Percentiles rank a stretch among this genome's conserved stretches.
Evolutionary conservation across 306 rosid genomes (phyloP).

Genomic region (Rosa persica): DNA sequence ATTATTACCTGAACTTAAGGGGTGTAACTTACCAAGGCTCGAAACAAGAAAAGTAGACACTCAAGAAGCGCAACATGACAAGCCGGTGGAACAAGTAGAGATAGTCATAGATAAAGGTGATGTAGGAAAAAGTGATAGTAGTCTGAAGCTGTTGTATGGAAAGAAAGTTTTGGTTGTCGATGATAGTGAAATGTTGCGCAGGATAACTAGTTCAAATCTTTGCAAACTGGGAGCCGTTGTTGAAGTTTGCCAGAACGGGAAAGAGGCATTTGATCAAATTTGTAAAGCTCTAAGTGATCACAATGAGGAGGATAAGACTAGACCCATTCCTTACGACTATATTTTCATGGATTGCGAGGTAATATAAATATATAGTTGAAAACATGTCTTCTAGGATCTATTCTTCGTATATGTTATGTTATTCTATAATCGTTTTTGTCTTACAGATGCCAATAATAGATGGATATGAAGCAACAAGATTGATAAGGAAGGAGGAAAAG

Average conservation of each 20-base stretch:
- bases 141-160: conserved; percentile 34
- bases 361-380: neutral
- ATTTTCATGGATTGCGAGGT: conserved; percentile 78
- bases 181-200: conserved; percentile 31
- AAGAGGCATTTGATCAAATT: conserved; percentile 43
- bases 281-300: conserved; percentile 26
- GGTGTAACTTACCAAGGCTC: conserved; percentile 7
- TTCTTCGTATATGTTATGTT: neutral
- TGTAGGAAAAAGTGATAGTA: neutral
- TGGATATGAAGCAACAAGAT: conserved; percentile 55
- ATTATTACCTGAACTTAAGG: conserved; percentile 20
- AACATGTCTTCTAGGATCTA: neutral
- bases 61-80: neutral
- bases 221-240: conserved; percentile 43
- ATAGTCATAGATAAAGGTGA: neutral
- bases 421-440: neutral
- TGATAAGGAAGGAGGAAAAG: conserved; percentile 52
- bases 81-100: neutral
- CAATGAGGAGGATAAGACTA: conserved; percentile 13
- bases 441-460: conserved; percentile 60
- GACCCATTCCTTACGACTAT: conserved; percentile 51
- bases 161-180: conserved; percentile 58
- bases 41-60: neutral
- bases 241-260: conserved; percentile 50
- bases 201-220: conserved; percentile 27